Evolutionary conservation across 495 filamentous ascomycete species (phyloP), one percentile per base, ranked within the genome.

Genomic region (Hypoxylon fuscum): DNA sequence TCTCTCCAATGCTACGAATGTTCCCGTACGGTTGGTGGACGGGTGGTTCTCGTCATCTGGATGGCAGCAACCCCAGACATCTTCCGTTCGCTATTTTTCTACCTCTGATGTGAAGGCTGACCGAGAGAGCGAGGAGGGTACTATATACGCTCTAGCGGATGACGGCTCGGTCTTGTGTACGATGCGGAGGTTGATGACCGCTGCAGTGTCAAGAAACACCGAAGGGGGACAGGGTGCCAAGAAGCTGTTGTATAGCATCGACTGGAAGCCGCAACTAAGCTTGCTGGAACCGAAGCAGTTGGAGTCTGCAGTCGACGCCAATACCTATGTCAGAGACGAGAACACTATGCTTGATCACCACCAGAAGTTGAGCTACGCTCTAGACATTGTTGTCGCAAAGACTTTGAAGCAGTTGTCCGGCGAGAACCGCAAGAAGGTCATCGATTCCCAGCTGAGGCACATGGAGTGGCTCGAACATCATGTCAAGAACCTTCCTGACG

Each of bases 181-280:
- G 6, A 68, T 74, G 17, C 20, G 45, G 37, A 64, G 44, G 20
- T 17, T 69, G 5, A 15, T 57, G 1, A 69, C 53, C 17, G 58
- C 63, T 3, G 38, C 52, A 5, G 55, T 73, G 2, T 62, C 70
- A 9, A 51, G 44, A 23, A 56, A 55, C 3, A 32, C 22, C 3
- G 55, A 57, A 12, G 38, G 15, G 1, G 29, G 11, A 10, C 23
- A 59, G n/a, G 12, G 34, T 23, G 9, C 43, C 17, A 66, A 59
- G 25, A 74, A 67, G 51, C 51, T 72, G 38, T 49, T 75, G 4
- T 67, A 72, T 21, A 53, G 56, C 14, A 47, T 72, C 12, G 68
- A 68, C 8, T 76, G 73, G 73, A 66, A 72, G 46, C 73, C 73
- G 0, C 68, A 74, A 29, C 52, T 72, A 8, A 73, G 71, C 53